phyloP scores from a whole-genome alignment of 164 flowering plant species.

The Euptelea pleiosperma region DNA sequence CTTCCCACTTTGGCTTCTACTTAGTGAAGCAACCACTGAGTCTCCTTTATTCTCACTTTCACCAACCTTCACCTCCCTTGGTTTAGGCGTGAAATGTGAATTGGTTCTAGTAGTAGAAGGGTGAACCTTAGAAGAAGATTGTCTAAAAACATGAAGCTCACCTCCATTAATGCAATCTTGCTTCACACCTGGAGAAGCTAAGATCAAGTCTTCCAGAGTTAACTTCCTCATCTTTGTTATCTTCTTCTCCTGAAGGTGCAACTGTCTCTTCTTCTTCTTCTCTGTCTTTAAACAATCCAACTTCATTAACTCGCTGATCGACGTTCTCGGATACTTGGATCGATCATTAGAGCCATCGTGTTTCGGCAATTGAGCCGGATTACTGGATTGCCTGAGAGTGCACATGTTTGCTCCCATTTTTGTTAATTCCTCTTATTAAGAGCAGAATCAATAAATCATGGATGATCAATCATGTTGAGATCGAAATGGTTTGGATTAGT shows the following conservation, averaged over 20 bases:
- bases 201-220: constrained; percentile 32
- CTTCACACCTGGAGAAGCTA: constrained; percentile 22
- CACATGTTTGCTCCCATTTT: constrained; percentile 22
- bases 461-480: too few species aligned
- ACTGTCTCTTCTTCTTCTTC: constrained; percentile 10
- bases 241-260: constrained; percentile 8
- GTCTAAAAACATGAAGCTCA: too few species aligned
- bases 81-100: too few species aligned
- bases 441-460: too few species aligned
- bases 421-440: too few species aligned
- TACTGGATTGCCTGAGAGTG: neutral
- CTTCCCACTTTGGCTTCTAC: constrained; percentile 32
- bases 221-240: neutral
- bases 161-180: too few species aligned
- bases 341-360: neutral
- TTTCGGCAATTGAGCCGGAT: neutral
- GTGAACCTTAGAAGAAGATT: constrained; percentile 12
- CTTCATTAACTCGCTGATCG: neutral
- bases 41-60: neutral
- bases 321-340: neutral
- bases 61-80: constrained; percentile 14
- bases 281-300: neutral
- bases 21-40: constrained; percentile 7
- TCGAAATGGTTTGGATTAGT: constrained; percentile 8
- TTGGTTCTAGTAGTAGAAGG: constrained; percentile 16